These are phyloP conservation scores for Coniosporium apollinis DNA, from an alignment of 495 filamentous ascomycete species.

Conservation along the genomic window DNA sequence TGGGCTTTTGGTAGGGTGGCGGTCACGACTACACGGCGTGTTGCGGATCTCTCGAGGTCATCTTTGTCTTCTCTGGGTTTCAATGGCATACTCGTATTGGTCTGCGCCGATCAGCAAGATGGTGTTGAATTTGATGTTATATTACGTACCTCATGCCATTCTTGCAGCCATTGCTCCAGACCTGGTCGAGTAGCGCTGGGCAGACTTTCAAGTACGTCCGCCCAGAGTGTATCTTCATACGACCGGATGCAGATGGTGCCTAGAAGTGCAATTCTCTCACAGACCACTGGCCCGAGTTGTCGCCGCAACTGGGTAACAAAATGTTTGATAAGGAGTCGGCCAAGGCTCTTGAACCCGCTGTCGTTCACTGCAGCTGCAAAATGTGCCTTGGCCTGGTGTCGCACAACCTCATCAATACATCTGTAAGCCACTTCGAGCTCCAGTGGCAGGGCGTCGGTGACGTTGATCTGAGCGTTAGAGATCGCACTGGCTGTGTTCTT, in stretches of 20 bases:
- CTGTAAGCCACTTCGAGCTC: conserved; percentile 64
- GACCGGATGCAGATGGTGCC: conserved; percentile 11
- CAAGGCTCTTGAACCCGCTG: conserved; percentile 29
- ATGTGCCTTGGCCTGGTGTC: conserved; percentile 25
- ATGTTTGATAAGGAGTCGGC: conserved; percentile 31
- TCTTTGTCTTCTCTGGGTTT: too few relatives aligned
- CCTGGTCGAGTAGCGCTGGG: conserved; percentile 10
- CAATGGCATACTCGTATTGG: too few relatives aligned
- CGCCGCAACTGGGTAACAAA: conserved; percentile 12
- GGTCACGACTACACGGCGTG: conserved; percentile 41
- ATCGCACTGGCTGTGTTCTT: conserved; percentile 13
- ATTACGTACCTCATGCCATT: conserved; percentile 23
- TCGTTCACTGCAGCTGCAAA: conserved; percentile 28
- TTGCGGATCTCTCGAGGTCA: too few relatives aligned
- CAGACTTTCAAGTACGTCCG: conserved; percentile 14
- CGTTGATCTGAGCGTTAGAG: too few relatives aligned
- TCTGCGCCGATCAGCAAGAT: too few relatives aligned
- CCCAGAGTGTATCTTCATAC: conserved; percentile 21
- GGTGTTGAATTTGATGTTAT: too few relatives aligned
- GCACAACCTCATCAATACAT: conserved; percentile 50
- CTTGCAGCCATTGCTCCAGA: conserved; percentile 15
- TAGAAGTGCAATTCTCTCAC: conserved; percentile 14
- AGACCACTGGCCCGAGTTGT: conserved; percentile 9
- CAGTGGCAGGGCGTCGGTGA: conserved; percentile 53
- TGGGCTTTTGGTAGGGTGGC: conserved; percentile 78